A percentile compares a stretch with the other conserved stretches of the same genome.
phyloP scores from a whole-genome alignment of 768 basidiomycete genomes.

The Dacryopinax spathularia region DNA sequence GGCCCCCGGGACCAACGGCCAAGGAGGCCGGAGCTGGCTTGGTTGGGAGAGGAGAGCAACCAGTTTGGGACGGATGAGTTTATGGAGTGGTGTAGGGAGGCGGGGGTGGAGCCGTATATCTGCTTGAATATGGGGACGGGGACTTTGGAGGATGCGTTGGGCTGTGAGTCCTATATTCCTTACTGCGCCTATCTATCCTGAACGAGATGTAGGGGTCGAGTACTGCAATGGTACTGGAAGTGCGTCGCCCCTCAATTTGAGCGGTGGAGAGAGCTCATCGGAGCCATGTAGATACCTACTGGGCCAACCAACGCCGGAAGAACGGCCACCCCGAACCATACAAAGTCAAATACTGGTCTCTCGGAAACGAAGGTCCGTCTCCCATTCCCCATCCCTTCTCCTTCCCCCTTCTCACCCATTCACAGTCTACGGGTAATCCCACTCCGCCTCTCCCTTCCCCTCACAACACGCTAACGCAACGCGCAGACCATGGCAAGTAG shows the following conservation, averaged over 20 bases:
- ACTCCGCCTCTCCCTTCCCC: neutral
- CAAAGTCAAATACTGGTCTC: conserved; percentile 24
- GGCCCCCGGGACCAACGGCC: conserved; percentile 38
- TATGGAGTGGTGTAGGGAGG: conserved; percentile 39
- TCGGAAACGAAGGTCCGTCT: conserved; percentile 8
- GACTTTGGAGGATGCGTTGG: conserved; percentile 43
- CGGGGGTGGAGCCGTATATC: conserved; percentile 43
- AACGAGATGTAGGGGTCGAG: conserved; percentile 28
- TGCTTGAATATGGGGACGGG: conserved; percentile 54
- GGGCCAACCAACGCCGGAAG: conserved; percentile 44
- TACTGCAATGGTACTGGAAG: conserved; percentile 42
- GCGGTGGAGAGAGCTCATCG: neutral
- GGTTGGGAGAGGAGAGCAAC: conserved; percentile 47
- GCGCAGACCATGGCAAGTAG: conserved; percentile 34
- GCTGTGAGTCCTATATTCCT: conserved; percentile 20
- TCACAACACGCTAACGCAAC: conserved; percentile 8
- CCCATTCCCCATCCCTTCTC: neutral
- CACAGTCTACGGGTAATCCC: neutral
- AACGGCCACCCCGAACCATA: conserved; percentile 45
- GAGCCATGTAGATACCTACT: conserved; percentile 31
- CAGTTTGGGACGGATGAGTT: conserved; percentile 47
- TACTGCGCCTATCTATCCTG: neutral
- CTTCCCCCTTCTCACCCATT: neutral
- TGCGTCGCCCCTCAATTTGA: conserved; percentile 16
- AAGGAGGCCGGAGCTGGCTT: conserved; percentile 45